Evolutionary conservation across 2,329 filamentous ascomycete genomes (phyloP).

Genomic region (Zasmidium citrigriseum): DNA sequence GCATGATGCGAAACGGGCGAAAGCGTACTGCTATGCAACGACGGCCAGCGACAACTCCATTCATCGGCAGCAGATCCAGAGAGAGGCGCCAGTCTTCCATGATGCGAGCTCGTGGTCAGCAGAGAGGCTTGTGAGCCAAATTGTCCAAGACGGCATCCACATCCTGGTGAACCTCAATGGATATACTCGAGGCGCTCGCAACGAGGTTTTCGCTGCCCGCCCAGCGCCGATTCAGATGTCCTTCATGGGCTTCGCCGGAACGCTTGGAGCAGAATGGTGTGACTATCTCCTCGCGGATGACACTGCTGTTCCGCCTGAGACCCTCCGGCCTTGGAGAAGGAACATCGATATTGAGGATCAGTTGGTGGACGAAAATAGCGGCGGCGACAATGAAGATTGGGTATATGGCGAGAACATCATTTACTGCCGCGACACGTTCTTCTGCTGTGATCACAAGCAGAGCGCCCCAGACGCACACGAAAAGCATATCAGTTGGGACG

Average conservation of each 20-base stretch:
- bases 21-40: constrained; percentile 93
- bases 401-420: constrained; percentile 97
- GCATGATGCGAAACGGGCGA: constrained; percentile 71
- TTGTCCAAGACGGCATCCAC: constrained; percentile 84
- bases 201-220: constrained; percentile 93
- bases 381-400: constrained; percentile 70
- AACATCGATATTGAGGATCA: constrained; percentile 74
- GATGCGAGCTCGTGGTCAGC: constrained; percentile 86
- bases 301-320: constrained; percentile 79
- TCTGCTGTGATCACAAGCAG: constrained; percentile 95
- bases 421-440: constrained; percentile 92
- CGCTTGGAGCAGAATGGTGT: constrained; percentile 95
- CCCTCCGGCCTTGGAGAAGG: constrained; percentile 74
- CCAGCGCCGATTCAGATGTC: constrained; percentile 98
- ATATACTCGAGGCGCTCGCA: constrained; percentile 93
- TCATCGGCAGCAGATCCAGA: constrained; percentile 90
- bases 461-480: constrained; percentile 75
- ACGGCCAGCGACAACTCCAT: constrained; percentile 85
- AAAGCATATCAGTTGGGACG: constrained; percentile 71
- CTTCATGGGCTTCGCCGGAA: constrained; percentile 98
- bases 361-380: constrained; percentile 63
- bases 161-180: constrained; percentile 97
- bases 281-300: constrained; percentile 93
- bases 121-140: constrained; percentile 81
- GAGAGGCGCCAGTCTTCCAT: constrained; percentile 84